Conservation (phyloP, 2,329 filamentous ascomycete species). For the Pseudocercospora eumusae region DNA sequence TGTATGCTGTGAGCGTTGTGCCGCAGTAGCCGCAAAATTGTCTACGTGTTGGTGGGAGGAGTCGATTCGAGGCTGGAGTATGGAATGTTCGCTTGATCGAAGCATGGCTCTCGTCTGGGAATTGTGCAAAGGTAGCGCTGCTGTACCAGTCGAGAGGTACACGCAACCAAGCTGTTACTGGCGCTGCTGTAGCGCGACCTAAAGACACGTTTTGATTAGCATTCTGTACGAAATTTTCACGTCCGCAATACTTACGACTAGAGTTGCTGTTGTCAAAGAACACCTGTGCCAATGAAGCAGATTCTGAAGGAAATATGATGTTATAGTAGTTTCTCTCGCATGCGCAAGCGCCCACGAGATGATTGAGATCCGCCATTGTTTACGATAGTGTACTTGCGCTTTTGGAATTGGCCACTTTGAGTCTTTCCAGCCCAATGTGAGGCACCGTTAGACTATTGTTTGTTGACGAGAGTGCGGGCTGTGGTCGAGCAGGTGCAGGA, state of each 20-base stretch:
- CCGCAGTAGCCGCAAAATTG: slow-evolving; percentile 93
- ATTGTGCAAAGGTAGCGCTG: slow-evolving; percentile 72
- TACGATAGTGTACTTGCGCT: slow-evolving; percentile 5
- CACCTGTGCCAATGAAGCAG: slow-evolving; percentile 62
- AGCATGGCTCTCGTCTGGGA: slow-evolving; percentile 66
- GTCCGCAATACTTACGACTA: slow-evolving; percentile 65
- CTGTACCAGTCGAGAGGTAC: slow-evolving; percentile 81
- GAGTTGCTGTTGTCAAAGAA: slow-evolving; percentile 71
- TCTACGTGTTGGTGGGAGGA: slow-evolving; percentile 60
- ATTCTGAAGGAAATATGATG: slow-evolving; percentile 65
- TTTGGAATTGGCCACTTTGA: background rate
- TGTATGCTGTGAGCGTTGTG: slow-evolving; percentile 81
- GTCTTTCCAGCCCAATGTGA: background rate
- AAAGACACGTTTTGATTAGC: slow-evolving; percentile 2
- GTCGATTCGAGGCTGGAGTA: slow-evolving; percentile 54
- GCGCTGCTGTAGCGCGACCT: slow-evolving; percentile 68
- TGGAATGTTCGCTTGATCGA: slow-evolving; percentile 50
- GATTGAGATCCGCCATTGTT: slow-evolving; percentile 24
- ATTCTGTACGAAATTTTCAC: background rate
- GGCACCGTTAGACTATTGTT: slow-evolving; percentile 1
- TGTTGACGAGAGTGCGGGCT: slow-evolving; percentile 9
- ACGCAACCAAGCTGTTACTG: slow-evolving; percentile 77
- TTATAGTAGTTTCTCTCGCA: slow-evolving; percentile 85
- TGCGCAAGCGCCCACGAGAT: slow-evolving; percentile 73
- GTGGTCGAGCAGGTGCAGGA: slow-evolving; percentile 2